A percentile compares a stretch with the other conserved stretches of the same genome.
Evolutionary conservation across 2,329 filamentous ascomycete genomes (phyloP).

Genomic region (Epichloe scottii): DNA sequence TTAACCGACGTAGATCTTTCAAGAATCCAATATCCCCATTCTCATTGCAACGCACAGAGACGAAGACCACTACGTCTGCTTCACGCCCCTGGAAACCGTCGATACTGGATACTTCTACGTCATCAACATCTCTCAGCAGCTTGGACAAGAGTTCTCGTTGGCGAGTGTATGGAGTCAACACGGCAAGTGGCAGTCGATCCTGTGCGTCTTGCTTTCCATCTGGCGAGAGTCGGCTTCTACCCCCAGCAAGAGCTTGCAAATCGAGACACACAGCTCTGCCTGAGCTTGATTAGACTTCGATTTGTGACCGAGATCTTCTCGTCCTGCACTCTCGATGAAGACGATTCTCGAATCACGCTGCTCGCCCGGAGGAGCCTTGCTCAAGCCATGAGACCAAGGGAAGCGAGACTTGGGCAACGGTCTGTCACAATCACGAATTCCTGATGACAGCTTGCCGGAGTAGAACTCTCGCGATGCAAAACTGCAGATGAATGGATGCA

Average conservation of each 20-base stretch:
- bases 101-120: conserved; percentile 23
- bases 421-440: not conserved
- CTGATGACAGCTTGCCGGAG: conserved; percentile 14
- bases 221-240: not conserved
- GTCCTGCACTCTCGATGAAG: not conserved
- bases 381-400: not conserved
- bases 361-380: not conserved
- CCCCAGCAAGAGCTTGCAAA: not conserved
- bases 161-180: not conserved
- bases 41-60: conserved; percentile 29
- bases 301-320: not conserved
- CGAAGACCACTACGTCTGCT: conserved; percentile 29
- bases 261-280: not conserved
- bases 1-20: conserved; percentile 24
- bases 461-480: conserved; percentile 30
- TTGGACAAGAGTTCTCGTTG: not conserved
- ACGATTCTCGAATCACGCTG: not conserved
- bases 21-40: conserved; percentile 26
- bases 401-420: not conserved
- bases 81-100: conserved; percentile 31
- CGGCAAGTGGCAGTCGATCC: not conserved
- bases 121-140: not conserved
- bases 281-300: not conserved
- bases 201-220: not conserved
- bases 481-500: conserved; percentile 27